Evolutionary conservation across 495 filamentous ascomycete species (phyloP), one percentile per base, ranked within the genome.

Genomic region (Amphirosellinia nigrospora): DNA sequence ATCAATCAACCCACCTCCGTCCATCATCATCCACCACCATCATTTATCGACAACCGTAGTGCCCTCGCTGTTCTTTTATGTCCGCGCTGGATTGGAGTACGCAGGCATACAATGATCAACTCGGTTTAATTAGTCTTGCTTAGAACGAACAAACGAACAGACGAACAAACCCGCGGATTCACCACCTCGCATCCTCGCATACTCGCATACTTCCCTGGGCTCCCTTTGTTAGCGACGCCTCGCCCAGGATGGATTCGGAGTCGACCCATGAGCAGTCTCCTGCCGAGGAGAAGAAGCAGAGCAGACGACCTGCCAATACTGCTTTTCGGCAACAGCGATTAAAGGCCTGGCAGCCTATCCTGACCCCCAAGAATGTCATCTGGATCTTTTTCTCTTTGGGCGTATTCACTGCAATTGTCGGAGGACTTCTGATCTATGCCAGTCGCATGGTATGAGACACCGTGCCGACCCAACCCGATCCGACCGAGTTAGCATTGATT

Each of bases 281-380:
- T 62, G 34, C 41, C 66, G 70, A 83, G 84, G 93, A 93, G 84
- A 96, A 96, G 85, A 85, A 89, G 75, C 95, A 94, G 85, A 94
- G 86, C 83, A 89, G 91, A 79, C 89, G 91, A 82, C 94, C 93
- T 73, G 92, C 92, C 77, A 97, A 97, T 84, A 97, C 93, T 63
- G 94, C 94, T 30, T 97, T 97, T 77, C 87, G 94, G 68, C 94
- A 97, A 77, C 94, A 97, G 75, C 88, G 94, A 75, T 77, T 97
- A 74, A 96, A 97, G 81, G 94, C 94, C 80, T 97, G 94, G 94
- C 94, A 97, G 90, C 94, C 94, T 10, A 97, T 97, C 78, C 86
- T 97, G 46, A 97, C 94, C 4, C 94, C 94, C 0, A 96, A 94
- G 79, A 97, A 93, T 58, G 94, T 97, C 32, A 85, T 97, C 15